Conservation (phyloP, 2,329 filamentous ascomycete genomes). For the Hirsutella thompsonii region DNA sequence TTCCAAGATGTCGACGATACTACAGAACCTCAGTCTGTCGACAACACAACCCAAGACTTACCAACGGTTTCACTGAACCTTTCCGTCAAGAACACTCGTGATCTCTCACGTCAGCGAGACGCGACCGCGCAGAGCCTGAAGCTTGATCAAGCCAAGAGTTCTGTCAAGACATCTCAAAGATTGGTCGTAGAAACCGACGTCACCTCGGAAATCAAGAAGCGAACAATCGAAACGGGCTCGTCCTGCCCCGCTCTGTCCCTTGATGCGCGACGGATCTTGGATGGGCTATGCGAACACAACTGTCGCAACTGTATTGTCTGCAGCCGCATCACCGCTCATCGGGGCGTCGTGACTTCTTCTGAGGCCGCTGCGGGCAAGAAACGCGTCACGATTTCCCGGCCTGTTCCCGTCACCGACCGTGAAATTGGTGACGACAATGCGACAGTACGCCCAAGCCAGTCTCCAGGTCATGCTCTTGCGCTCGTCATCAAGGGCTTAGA, state of each 20-base stretch:
- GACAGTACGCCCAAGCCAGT: slow-evolving; percentile 53
- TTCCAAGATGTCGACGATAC: slow-evolving; percentile 21
- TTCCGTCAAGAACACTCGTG: slow-evolving; percentile 7
- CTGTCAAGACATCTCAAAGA: slow-evolving; percentile 6
- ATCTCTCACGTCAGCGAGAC: slow-evolving; percentile 3
- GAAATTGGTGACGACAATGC: slow-evolving; percentile 35
- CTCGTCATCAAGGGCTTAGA: slow-evolving; percentile 72
- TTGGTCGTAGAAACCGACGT: slow-evolving; percentile 10
- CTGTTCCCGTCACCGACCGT: slow-evolving; percentile 52
- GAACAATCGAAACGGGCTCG: slow-evolving; percentile 12
- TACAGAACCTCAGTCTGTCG: slow-evolving; percentile 20
- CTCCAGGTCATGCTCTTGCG: slow-evolving; percentile 60
- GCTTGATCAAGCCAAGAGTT: slow-evolving; percentile 7
- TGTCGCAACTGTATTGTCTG: slow-evolving; percentile 46
- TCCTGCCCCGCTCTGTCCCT: slow-evolving; percentile 34
- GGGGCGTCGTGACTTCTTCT: slow-evolving; percentile 21
- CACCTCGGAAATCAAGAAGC: slow-evolving; percentile 11
- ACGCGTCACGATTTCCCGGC: slow-evolving; percentile 48
- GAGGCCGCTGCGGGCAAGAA: slow-evolving; percentile 35
- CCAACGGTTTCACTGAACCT: slow-evolving; percentile 17
- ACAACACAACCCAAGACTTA: slow-evolving; percentile 19
- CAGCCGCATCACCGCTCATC: slow-evolving; percentile 35
- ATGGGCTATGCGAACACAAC: slow-evolving; percentile 40
- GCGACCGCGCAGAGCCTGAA: slow-evolving; percentile 12
- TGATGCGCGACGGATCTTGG: slow-evolving; percentile 38